Conservation (phyloP, 108 stramenopile genomes). For the Cylindrotheca closterium region DNA sequence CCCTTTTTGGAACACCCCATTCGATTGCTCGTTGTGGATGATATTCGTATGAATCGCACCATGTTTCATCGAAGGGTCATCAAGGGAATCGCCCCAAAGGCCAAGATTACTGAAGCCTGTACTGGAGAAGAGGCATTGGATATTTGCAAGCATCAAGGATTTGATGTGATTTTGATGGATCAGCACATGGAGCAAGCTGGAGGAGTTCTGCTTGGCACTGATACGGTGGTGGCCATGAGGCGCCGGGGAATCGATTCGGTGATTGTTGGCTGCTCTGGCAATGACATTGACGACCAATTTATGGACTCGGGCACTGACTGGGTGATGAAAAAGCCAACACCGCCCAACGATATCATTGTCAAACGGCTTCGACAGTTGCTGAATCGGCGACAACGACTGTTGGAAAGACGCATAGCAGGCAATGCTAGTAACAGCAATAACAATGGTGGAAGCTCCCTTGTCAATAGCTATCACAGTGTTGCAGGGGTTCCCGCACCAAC, state of each 20-base stretch:
- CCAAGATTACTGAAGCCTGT: conserved; percentile 17
- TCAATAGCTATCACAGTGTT: no score
- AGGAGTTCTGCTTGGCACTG: conserved; percentile 33
- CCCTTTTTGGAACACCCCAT: conserved; percentile 13
- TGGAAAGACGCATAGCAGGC: background rate
- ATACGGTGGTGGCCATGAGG: conserved; percentile 27
- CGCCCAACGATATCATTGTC: conserved; percentile 54
- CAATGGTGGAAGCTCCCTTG: no score
- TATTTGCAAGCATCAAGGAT: conserved; percentile 11
- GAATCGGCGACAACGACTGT: conserved; percentile 9
- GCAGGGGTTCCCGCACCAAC: no score
- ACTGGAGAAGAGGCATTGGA: conserved; percentile 37
- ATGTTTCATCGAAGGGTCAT: conserved; percentile 26
- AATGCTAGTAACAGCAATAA: background rate
- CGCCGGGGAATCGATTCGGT: conserved; percentile 13
- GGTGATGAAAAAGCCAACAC: conserved; percentile 71
- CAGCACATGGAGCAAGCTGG: conserved; percentile 49
- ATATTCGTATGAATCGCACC: conserved; percentile 34
- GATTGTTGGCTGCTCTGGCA: conserved; percentile 41
- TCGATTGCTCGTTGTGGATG: conserved; percentile 37
- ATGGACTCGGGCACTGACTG: conserved; percentile 52
- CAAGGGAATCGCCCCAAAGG: conserved; percentile 24
- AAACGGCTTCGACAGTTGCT: conserved; percentile 28
- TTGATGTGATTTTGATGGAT: conserved; percentile 36
- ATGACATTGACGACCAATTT: conserved; percentile 30